These are phyloP conservation scores for Xylaria sp. DNA, from an alignment of 2,329 filamentous ascomycete genomes.

Conservation along the genomic window DNA sequence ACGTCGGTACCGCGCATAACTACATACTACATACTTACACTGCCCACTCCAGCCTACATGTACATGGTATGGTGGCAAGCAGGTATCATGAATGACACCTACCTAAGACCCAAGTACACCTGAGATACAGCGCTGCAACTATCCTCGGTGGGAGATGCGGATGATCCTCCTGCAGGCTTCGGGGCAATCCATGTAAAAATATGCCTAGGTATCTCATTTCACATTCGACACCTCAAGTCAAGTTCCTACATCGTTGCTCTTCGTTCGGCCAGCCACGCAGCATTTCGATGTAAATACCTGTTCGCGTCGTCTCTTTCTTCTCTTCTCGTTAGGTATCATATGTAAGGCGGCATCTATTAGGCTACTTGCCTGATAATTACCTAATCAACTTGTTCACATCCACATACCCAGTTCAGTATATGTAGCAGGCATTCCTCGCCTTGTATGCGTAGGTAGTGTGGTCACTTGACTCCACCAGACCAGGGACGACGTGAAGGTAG, in stretches of 20 bases:
- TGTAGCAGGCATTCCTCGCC: constrained; percentile 5
- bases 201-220: not conserved
- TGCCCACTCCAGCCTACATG: not conserved
- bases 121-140: too few relatives aligned
- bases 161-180: not conserved
- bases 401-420: not conserved
- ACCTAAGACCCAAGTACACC: not conserved
- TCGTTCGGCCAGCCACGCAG: not conserved
- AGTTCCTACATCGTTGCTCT: not conserved
- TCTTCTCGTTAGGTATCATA: not conserved
- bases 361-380: not conserved
- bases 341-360: not conserved
- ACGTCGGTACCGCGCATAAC: constrained; percentile 23
- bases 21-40: not conserved
- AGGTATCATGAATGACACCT: constrained; percentile 16
- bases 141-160: not conserved
- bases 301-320: not conserved
- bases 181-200: not conserved
- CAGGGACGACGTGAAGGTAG: not conserved
- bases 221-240: too few relatives aligned
- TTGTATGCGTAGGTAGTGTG: not conserved
- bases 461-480: constrained; percentile 20
- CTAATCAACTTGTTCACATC: not conserved
- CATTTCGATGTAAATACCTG: not conserved
- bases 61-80: not conserved